Evolutionary conservation across 352 stramenopile species (phyloP).

Genomic region (Poterioochromonas sp.): DNA sequence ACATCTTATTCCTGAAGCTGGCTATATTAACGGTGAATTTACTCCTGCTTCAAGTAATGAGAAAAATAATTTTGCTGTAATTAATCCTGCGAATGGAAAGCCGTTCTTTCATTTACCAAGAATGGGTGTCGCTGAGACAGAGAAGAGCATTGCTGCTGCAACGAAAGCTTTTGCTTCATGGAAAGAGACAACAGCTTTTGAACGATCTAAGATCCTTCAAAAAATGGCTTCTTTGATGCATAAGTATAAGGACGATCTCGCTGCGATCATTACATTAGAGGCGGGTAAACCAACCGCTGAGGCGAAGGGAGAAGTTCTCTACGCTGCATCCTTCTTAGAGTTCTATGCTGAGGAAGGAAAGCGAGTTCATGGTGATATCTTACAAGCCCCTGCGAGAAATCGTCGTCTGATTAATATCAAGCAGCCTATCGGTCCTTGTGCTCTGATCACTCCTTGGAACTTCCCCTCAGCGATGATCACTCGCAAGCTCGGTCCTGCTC

Average conservation of each 20-base stretch:
- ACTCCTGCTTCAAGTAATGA: background rate
- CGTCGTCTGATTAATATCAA: slow-evolving; percentile 61
- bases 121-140: slow-evolving; percentile 58
- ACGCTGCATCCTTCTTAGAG: slow-evolving; percentile 85
- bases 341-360: slow-evolving; percentile 90
- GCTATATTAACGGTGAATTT: slow-evolving; percentile 24
- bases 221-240: slow-evolving; percentile 51
- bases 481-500: slow-evolving; percentile 68
- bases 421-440: slow-evolving; percentile 86
- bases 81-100: slow-evolving; percentile 60
- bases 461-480: slow-evolving; percentile 97
- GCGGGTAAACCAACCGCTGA: slow-evolving; percentile 90
- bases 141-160: slow-evolving; percentile 61
- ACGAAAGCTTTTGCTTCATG: slow-evolving; percentile 57
- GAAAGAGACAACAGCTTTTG: slow-evolving; percentile 58
- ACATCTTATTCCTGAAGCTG: background rate
- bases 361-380: slow-evolving; percentile 66
- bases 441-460: slow-evolving; percentile 94
- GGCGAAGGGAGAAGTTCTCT: slow-evolving; percentile 81
- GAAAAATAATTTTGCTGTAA: slow-evolving; percentile 18
- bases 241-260: slow-evolving; percentile 63
- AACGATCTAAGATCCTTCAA: slow-evolving; percentile 41
- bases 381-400: slow-evolving; percentile 49
- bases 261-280: slow-evolving; percentile 86
- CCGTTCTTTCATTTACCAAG: slow-evolving; percentile 59